Conservation (phyloP, 768 basidiomycete species). For the Amanita rimosa region DNA sequence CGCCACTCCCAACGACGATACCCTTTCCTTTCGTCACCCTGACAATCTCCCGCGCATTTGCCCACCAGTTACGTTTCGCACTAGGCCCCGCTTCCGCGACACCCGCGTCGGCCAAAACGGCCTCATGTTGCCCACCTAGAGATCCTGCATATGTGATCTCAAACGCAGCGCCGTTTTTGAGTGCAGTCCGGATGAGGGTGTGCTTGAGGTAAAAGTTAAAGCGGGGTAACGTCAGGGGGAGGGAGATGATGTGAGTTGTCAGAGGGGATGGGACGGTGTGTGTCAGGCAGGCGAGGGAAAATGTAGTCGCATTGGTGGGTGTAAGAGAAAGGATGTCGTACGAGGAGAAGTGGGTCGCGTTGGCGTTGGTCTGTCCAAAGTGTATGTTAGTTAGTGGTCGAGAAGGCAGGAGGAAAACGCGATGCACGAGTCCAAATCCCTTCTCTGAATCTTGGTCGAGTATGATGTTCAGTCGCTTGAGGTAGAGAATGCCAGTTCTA, state of each 20-base stretch:
- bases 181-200: slow-evolving; percentile 69
- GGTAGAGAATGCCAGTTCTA: slow-evolving; percentile 47
- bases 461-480: slow-evolving; percentile 73
- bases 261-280: slow-evolving; percentile 66
- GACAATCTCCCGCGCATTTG: slow-evolving; percentile 60
- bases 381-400: neutral
- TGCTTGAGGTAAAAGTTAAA: slow-evolving; percentile 77
- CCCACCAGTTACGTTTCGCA: slow-evolving; percentile 80
- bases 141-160: slow-evolving; percentile 74
- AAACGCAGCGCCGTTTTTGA: slow-evolving; percentile 75
- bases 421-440: slow-evolving; percentile 65
- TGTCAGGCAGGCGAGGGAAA: slow-evolving; percentile 72
- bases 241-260: slow-evolving; percentile 71
- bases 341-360: slow-evolving; percentile 41
- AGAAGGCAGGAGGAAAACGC: neutral
- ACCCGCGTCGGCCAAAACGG: slow-evolving; percentile 29
- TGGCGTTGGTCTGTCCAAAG: slow-evolving; percentile 51
- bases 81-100: slow-evolving; percentile 39
- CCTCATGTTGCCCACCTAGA: slow-evolving; percentile 49
- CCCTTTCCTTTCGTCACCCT: slow-evolving; percentile 77
- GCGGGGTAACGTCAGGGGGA: slow-evolving; percentile 69
- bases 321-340: slow-evolving; percentile 74
- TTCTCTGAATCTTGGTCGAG: slow-evolving; percentile 81
- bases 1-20: slow-evolving; percentile 62
- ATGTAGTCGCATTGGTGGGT: slow-evolving; percentile 61